Evolutionary conservation across 1,139 yeast genomes (phyloP), one percentile per base, ranked within the genome.

Genomic region (Geotrichum aggregatum): DNA sequence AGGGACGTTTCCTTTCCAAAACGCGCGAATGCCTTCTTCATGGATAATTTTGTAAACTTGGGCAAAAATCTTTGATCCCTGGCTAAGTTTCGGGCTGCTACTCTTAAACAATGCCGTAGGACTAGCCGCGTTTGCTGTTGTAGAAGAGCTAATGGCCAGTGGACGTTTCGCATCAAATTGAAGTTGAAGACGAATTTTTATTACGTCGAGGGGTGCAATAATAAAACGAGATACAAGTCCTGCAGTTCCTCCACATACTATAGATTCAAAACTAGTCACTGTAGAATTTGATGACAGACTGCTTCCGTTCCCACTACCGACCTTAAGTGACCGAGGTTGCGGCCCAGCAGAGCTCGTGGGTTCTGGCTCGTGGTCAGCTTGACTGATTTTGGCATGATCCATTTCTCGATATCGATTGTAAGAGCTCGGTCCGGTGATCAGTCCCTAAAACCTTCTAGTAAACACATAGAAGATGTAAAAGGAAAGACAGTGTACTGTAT

Each of bases 1-100:
- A 0, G 98, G 96, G 0, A 87, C 78, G 66, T 92, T 92, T 0
- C 98, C 98, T 67, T 89, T 91, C 98, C 98, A 92, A 21, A 92
- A 73, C 0, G 91, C 83, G 11, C 63, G 58, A 0, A 77, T n/a
- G 1, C 88, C 87, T 61, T 83, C 88, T 28, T 74, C 71, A 16
- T 61, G 60, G 1, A 69, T 60, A 1, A 82, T 74, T 1, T 70
- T 64, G 13, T 48, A 50, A 30, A 75, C 63, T 0, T 79, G 72
- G 3, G 63, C 58, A 1, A 68, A 44, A 58, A 56, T 21, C 59
- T 66, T 6, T 3, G 48, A 26, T 6, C 42, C 39, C 11, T n/a
- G n/a, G n/a, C n/a, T n/a, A n/a, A n/a, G 51, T 45, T 40, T 39
- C n/a, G 10, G 21, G 21, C 10, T 13, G n/a, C 11, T 35, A 2